These are phyloP conservation scores for Suillus lakei DNA, from an alignment of 768 basidiomycete species.

Conservation along the genomic window DNA sequence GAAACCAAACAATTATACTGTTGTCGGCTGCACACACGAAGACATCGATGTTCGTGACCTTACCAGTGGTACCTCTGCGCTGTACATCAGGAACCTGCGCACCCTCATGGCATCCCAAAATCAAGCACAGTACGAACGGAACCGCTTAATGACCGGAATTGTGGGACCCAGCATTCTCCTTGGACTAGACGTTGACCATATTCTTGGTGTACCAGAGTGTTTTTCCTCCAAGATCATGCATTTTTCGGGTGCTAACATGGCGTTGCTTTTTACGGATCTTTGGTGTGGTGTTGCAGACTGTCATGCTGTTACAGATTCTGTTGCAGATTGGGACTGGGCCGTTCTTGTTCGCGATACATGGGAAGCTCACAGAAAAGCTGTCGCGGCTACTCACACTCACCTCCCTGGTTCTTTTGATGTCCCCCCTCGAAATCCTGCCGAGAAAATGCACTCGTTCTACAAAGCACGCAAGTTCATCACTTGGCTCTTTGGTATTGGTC, in stretches of 20 bases:
- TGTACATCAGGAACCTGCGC: slow-evolving; percentile 9
- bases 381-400: too few species aligned
- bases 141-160: slow-evolving; percentile 38
- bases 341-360: too few species aligned
- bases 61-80: background rate
- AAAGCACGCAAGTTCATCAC: too few species aligned
- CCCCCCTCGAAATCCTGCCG: too few species aligned
- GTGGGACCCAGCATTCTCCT: slow-evolving; percentile 40
- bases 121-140: slow-evolving; percentile 26
- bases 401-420: too few species aligned
- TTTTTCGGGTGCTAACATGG: slow-evolving; percentile 14
- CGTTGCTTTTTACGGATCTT: too few species aligned
- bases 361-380: too few species aligned
- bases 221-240: slow-evolving; percentile 27
- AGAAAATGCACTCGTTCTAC: too few species aligned
- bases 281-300: too few species aligned
- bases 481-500: too few species aligned
- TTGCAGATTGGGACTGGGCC: too few species aligned
- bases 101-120: background rate
- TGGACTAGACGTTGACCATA: slow-evolving; percentile 28
- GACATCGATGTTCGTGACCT: slow-evolving; percentile 28
- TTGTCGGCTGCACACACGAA: slow-evolving; percentile 23
- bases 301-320: too few species aligned
- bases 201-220: slow-evolving; percentile 34
- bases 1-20: slow-evolving; percentile 31